Percentiles rank a stretch among this genome's conserved stretches.
These are phyloP conservation scores for Fusarium agapanthi DNA, from an alignment of 2,329 filamentous ascomycete genomes.

Conservation along the genomic window DNA sequence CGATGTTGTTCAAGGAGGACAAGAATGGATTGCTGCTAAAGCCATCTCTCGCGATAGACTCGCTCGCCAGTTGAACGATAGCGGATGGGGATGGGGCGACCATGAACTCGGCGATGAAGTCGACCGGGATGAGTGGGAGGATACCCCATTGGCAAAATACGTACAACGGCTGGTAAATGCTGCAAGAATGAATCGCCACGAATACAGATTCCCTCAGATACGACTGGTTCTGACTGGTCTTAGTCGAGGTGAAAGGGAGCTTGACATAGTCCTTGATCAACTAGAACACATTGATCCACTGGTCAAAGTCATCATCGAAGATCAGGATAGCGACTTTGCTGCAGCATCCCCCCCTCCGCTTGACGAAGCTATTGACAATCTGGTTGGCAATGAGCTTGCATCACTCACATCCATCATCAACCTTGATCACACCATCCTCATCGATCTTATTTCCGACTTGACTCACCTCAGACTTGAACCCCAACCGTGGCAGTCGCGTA, in stretches of 20 bases:
- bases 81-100: conserved; percentile 54
- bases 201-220: conserved; percentile 50
- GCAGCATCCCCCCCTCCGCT: conserved; percentile 36
- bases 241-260: conserved; percentile 35
- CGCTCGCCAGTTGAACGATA: conserved; percentile 52
- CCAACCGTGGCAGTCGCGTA: conserved; percentile 46
- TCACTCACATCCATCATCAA: conserved; percentile 50
- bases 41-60: conserved; percentile 46
- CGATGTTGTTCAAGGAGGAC: conserved; percentile 48
- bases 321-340: conserved; percentile 41
- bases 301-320: conserved; percentile 48
- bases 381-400: conserved; percentile 45
- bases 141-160: conserved; percentile 46
- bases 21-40: conserved; percentile 48
- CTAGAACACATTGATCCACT: conserved; percentile 42
- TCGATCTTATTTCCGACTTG: conserved; percentile 52
- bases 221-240: conserved; percentile 49
- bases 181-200: conserved; percentile 48
- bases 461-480: conserved; percentile 48
- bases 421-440: conserved; percentile 53
- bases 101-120: conserved; percentile 44
- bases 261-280: conserved; percentile 47
- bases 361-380: conserved; percentile 41
- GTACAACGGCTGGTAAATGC: conserved; percentile 48
- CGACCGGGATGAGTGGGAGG: conserved; percentile 47